A percentile compares a stretch with the other conserved stretches of the same genome.
phyloP scores from a whole-genome alignment of 129 eudicot species.

The Pseudognaphalium luteoalbum region DNA sequence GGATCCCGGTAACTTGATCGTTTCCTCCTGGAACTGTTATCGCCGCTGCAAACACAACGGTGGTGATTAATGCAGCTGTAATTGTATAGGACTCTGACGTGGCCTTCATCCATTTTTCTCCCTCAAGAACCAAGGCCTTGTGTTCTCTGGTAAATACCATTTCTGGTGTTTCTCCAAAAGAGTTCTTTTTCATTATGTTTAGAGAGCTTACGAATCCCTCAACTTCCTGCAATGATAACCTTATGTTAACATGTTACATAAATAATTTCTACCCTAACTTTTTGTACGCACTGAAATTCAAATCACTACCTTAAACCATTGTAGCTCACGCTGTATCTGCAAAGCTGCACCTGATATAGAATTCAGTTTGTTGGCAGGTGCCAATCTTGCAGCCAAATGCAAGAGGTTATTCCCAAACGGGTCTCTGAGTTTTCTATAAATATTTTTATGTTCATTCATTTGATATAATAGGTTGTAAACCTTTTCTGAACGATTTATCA shows the following conservation, averaged over 20 bases:
- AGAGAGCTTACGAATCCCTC: not conserved
- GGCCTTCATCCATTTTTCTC: constrained; percentile 37
- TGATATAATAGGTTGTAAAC: not conserved
- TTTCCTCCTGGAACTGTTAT: constrained; percentile 38
- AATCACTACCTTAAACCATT: not conserved
- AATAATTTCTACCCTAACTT: not conserved
- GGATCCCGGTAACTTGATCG: not conserved
- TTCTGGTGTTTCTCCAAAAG: constrained; percentile 1
- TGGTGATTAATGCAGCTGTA: constrained; percentile 28
- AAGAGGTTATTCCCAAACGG: not conserved
- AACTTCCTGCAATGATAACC: not conserved
- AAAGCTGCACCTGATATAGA: not conserved
- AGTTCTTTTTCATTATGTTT: not conserved
- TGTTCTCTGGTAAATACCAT: constrained; percentile 22
- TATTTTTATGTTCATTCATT: not conserved
- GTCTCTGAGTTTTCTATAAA: not conserved
- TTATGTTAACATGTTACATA: not conserved
- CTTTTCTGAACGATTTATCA: not conserved
- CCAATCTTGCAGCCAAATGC: not conserved
- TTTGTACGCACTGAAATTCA: not conserved
- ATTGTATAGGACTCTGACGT: constrained; percentile 27
- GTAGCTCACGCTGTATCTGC: not conserved
- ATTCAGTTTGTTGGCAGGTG: not conserved
- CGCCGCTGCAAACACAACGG: constrained; percentile 29
- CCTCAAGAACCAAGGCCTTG: constrained; percentile 21